Evolutionary conservation across 345 rosid genomes (phyloP), one percentile per base, ranked within the genome.

Genomic region (Brassica juncea): DNA sequence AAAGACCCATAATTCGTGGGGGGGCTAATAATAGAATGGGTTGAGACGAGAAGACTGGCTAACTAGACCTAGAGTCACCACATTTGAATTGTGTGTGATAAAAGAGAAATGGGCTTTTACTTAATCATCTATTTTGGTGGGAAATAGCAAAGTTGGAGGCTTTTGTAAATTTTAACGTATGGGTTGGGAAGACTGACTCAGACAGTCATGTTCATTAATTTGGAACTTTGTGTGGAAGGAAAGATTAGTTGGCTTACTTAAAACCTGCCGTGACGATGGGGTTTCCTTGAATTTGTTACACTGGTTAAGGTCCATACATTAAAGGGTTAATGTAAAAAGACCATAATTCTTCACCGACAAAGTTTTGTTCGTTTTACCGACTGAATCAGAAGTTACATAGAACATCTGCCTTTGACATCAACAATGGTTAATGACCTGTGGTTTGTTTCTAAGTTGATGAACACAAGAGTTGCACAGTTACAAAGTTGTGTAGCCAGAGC

Each of bases 391-490:
- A 65, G 21, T 54, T 8, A 62, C 6, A 55, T 55, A 59, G n/a
- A 44, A 71, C 44, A 64, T 64, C 63, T 15, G 19, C 35, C 62
- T 52, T 49, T 25, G 55, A 60, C 47, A 68, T 54, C 47, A 55
- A 32, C 21, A 60, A 21, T 6, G 14, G 16, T 57, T 47, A n/a
- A 49, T 49, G 69, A 69, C 44, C 11, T 66, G 55, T 54, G 66
- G 47, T 44, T 30, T 71, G 59, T 52, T 52, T 64, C 71, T 19
- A 34, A 64, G 32, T 55, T 21, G 16, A 52, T n/a, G 27, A 70
- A 70, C 75, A 70, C 69, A 58, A 75, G 58, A 52, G 58, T 52
- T 54, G 21, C 59, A 4, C 19, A 49, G 21, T 52, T 52, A 52
- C 21, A 19, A 55, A 16, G 61, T 55, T 55, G 0, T 19, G 27